These are phyloP conservation scores for Bruguiera hainesii DNA, from an alignment of 441 rosid genomes.

Conservation along the genomic window DNA sequence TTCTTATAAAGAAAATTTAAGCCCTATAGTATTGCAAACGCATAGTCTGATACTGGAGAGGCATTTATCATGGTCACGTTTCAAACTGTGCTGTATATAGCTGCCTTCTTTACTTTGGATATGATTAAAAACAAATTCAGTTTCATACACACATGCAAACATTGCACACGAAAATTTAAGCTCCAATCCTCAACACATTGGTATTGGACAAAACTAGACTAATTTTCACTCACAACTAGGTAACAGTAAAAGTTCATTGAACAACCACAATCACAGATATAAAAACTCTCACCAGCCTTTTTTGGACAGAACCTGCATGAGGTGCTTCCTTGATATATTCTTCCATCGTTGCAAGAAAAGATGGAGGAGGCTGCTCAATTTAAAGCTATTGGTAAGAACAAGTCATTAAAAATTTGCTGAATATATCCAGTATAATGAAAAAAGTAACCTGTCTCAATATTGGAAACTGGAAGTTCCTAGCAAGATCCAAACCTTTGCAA, in stretches of 20 bases:
- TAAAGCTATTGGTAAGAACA: conserved; percentile 8
- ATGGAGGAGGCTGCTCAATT: conserved; percentile 72
- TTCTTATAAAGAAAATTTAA: too few species aligned
- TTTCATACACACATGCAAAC: too few species aligned
- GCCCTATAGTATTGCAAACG: too few species aligned
- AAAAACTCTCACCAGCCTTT: conserved; percentile 49
- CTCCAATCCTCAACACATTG: background rate
- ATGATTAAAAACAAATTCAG: too few species aligned
- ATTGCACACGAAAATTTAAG: background rate
- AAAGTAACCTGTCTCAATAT: conserved; percentile 76
- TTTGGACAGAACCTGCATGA: conserved; percentile 52
- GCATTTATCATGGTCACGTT: too few species aligned
- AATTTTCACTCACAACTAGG: background rate
- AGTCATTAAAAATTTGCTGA: background rate
- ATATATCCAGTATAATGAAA: conserved; percentile 9
- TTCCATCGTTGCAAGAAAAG: conserved; percentile 89
- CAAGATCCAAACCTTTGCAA: conserved; percentile 84
- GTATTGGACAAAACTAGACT: background rate
- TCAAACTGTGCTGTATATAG: too few species aligned
- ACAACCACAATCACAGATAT: background rate
- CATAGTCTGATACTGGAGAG: too few species aligned
- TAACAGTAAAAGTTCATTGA: background rate
- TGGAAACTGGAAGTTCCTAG: conserved; percentile 90
- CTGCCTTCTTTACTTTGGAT: too few species aligned
- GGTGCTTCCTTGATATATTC: conserved; percentile 88